These are phyloP conservation scores for Penicillium lividum DNA, from an alignment of 495 filamentous ascomycete species.

Conservation along the genomic window DNA sequence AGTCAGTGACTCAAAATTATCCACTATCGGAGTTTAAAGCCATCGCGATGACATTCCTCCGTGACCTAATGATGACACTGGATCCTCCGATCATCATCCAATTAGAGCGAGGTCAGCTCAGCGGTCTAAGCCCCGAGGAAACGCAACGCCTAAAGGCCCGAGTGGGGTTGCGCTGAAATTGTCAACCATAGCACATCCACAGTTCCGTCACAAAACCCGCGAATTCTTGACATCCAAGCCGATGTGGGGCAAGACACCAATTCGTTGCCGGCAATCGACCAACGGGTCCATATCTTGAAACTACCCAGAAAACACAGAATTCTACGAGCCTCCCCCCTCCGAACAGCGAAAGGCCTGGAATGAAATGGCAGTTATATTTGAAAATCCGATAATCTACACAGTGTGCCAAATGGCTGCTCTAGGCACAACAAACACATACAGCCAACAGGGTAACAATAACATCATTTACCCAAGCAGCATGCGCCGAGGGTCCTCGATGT, in stretches of 20 bases:
- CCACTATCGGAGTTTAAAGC: constrained; percentile 25
- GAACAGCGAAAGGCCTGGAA: neutral
- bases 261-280: neutral
- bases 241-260: neutral
- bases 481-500: constrained; percentile 92
- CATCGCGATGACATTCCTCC: constrained; percentile 30
- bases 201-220: neutral
- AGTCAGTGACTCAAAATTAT: constrained; percentile 12
- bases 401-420: constrained; percentile 19
- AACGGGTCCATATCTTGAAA: neutral
- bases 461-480: constrained; percentile 70
- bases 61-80: constrained; percentile 37
- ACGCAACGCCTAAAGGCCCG: constrained; percentile 34
- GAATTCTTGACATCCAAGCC: neutral
- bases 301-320: neutral
- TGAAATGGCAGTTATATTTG: constrained; percentile 26
- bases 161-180: constrained; percentile 28
- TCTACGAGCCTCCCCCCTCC: neutral
- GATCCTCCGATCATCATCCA: constrained; percentile 45
- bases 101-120: constrained; percentile 44
- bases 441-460: constrained; percentile 9
- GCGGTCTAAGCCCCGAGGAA: constrained; percentile 36
- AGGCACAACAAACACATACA: constrained; percentile 17
- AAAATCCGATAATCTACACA: constrained; percentile 41
- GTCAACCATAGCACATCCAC: neutral